Conservation (phyloP, 371 early-diverging fungal genomes). For the Mortierella sp. region DNA sequence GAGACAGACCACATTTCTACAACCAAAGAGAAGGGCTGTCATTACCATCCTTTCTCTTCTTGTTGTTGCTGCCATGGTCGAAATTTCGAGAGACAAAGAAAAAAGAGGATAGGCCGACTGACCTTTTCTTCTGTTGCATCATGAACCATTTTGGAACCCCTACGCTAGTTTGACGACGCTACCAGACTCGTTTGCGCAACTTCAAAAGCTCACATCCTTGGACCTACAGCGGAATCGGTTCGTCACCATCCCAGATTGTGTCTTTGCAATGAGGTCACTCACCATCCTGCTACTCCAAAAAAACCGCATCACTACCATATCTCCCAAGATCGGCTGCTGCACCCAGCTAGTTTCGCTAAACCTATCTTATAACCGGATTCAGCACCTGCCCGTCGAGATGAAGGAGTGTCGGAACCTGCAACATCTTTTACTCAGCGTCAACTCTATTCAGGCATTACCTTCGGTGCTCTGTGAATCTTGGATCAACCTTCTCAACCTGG, state of each 20-base stretch:
- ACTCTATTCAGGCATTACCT: constrained; percentile 63
- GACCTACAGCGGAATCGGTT: constrained; percentile 75
- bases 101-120: neutral
- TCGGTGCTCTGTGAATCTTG: constrained; percentile 63
- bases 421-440: constrained; percentile 72
- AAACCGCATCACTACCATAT: constrained; percentile 60
- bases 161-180: constrained; percentile 56
- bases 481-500: constrained; percentile 68
- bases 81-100: constrained; percentile 22
- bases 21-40: neutral
- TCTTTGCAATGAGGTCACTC: constrained; percentile 58
- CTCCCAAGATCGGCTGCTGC: constrained; percentile 53
- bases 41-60: neutral
- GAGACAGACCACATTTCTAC: neutral
- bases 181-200: constrained; percentile 67
- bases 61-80: neutral
- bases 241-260: constrained; percentile 65
- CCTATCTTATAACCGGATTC: constrained; percentile 63
- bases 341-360: constrained; percentile 60
- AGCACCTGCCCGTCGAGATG: constrained; percentile 63
- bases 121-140: neutral
- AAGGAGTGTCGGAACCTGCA: constrained; percentile 62
- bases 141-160: neutral
- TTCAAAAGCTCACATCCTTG: constrained; percentile 70
- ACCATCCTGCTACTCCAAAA: constrained; percentile 62